phyloP scores from a whole-genome alignment of 768 basidiomycete species.

The Rhodotorula toruloides region DNA sequence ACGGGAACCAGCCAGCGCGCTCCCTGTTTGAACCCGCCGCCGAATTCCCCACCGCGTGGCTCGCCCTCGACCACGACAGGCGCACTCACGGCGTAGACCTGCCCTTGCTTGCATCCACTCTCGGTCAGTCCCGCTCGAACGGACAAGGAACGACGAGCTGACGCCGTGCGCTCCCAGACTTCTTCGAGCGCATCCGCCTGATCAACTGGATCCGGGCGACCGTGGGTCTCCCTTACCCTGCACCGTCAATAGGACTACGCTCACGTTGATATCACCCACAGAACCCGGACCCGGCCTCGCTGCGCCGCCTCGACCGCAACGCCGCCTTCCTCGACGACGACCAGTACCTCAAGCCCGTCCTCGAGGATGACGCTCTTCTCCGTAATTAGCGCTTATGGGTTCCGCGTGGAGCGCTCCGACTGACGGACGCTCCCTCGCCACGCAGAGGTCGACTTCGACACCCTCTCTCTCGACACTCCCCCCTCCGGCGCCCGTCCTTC shows the following conservation, averaged over 20 bases:
- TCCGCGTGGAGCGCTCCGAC: no score
- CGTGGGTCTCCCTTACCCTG: conserved; percentile 48
- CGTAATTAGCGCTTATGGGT: conserved; percentile 59
- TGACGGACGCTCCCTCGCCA: background rate
- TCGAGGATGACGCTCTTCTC: conserved; percentile 82
- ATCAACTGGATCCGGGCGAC: conserved; percentile 81
- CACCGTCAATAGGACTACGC: background rate
- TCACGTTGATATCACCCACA: conserved; percentile 42
- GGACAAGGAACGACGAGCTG: no score
- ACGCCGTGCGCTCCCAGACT: conserved; percentile 50
- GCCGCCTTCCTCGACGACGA: conserved; percentile 64
- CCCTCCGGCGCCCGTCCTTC: conserved; percentile 13
- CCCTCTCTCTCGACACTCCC: conserved; percentile 46
- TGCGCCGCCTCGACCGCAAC: conserved; percentile 47
- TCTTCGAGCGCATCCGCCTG: conserved; percentile 69
- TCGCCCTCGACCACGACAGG: conserved; percentile 62
- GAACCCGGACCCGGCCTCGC: conserved; percentile 53
- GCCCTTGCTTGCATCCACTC: conserved; percentile 51
- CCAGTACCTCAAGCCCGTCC: conserved; percentile 69
- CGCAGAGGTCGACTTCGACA: conserved; percentile 62
- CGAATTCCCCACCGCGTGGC: conserved; percentile 57
- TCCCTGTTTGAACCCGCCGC: conserved; percentile 69
- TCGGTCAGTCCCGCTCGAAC: conserved; percentile 53
- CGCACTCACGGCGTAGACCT: conserved; percentile 61
- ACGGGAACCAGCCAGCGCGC: conserved; percentile 49